phyloP scores from a whole-genome alignment of 2,329 filamentous ascomycete genomes.

The Alternaria viburni region DNA sequence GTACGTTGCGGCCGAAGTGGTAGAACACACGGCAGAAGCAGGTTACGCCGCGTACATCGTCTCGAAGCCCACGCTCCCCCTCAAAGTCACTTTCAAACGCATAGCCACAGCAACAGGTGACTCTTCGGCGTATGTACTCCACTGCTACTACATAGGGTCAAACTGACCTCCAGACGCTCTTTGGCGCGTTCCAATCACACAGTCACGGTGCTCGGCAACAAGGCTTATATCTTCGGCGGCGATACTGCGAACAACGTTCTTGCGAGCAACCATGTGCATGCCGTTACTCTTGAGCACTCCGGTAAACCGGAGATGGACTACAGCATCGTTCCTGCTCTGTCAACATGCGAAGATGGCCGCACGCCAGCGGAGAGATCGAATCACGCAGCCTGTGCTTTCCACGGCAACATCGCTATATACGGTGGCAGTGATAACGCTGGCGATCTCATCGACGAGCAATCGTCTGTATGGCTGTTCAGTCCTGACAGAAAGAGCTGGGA shows the following conservation, averaged over 20 bases:
- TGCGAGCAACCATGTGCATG: conserved; percentile 53
- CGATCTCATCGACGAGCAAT: conserved; percentile 43
- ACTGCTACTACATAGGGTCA: neutral
- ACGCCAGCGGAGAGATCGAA: conserved; percentile 46
- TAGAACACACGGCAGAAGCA: conserved; percentile 49
- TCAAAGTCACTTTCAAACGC: conserved; percentile 51
- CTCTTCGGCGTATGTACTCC: conserved; percentile 31
- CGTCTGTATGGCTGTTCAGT: conserved; percentile 52
- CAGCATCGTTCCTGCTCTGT: conserved; percentile 50
- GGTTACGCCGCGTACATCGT: conserved; percentile 51
- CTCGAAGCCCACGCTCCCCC: conserved; percentile 51
- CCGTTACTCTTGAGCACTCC: conserved; percentile 44
- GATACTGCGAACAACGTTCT: conserved; percentile 43
- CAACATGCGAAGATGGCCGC: conserved; percentile 34
- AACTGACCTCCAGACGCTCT: conserved; percentile 31
- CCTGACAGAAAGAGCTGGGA: conserved; percentile 38
- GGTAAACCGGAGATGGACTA: conserved; percentile 48
- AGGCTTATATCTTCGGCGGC: conserved; percentile 55
- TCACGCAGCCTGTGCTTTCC: conserved; percentile 51
- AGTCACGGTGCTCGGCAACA: conserved; percentile 49
- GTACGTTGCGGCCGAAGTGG: conserved; percentile 47
- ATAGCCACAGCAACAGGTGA: conserved; percentile 49
- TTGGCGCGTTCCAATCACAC: conserved; percentile 48
- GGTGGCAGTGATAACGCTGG: conserved; percentile 46
- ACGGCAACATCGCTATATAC: conserved; percentile 49